phyloP scores from a whole-genome alignment of 108 stramenopile species.

The Aurantiochytrium sp. region DNA sequence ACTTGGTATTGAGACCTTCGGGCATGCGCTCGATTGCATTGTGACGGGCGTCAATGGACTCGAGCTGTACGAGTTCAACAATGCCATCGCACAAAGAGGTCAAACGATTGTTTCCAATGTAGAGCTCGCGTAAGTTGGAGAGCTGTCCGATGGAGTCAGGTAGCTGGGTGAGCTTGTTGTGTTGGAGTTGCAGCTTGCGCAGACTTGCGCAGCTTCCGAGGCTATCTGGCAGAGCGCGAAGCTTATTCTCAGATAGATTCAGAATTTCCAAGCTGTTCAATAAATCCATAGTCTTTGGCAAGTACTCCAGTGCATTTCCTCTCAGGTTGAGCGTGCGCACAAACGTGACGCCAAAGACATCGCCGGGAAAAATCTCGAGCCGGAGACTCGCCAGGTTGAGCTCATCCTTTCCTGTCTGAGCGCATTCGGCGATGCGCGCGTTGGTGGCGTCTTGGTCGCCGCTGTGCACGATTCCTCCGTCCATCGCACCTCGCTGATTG shows the following conservation, averaged over 20 bases:
- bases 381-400: background rate
- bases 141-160: background rate
- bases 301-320: background rate
- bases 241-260: background rate
- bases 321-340: constrained; percentile 2
- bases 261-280: background rate
- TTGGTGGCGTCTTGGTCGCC: background rate
- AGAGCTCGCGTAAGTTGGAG: background rate
- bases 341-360: background rate
- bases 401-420: background rate
- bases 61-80: background rate
- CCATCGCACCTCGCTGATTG: background rate
- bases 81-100: background rate
- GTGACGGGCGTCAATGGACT: background rate
- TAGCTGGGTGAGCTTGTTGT: background rate
- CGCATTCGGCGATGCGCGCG: background rate
- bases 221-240: background rate
- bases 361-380: background rate
- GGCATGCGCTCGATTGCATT: background rate
- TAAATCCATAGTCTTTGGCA: background rate
- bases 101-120: background rate
- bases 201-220: background rate
- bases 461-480: background rate
- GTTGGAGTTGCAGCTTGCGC: background rate
- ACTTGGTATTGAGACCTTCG: background rate